Evolutionary conservation across 1,139 yeast species (phyloP).

Genomic region (Petasospora fabianii): DNA sequence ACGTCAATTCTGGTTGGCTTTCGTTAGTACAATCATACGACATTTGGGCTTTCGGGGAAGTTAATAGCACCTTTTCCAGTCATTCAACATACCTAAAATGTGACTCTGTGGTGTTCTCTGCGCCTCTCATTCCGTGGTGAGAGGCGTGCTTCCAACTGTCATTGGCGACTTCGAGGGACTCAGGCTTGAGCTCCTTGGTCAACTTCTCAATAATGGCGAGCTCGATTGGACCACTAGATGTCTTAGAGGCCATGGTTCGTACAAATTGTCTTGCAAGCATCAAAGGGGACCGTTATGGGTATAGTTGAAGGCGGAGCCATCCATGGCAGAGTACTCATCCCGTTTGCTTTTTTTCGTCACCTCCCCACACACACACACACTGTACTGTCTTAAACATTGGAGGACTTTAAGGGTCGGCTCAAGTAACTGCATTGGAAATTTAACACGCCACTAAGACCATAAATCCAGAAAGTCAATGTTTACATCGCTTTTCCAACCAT

Average conservation of each 20-base stretch:
- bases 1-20: constrained; percentile 44
- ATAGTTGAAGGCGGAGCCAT: too few relatives aligned
- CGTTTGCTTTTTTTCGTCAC: background rate
- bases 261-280: constrained; percentile 7
- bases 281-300: background rate
- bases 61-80: background rate
- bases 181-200: constrained; percentile 37
- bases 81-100: constrained; percentile 54
- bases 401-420: too few relatives aligned
- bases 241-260: constrained; percentile 24
- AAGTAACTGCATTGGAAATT: too few relatives aligned
- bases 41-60: background rate
- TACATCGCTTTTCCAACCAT: too few relatives aligned
- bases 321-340: too few relatives aligned
- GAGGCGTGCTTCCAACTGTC: constrained; percentile 90
- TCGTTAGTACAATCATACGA: constrained; percentile 3
- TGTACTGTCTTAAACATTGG: background rate
- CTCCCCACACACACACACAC: background rate
- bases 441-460: too few relatives aligned
- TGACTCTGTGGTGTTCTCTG: constrained; percentile 72
- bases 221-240: constrained; percentile 44
- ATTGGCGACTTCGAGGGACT: constrained; percentile 45
- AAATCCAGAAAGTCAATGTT: too few relatives aligned
- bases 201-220: constrained; percentile 37
- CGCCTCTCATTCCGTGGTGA: constrained; percentile 79